Evolutionary conservation across 2,329 filamentous ascomycete genomes (phyloP), one percentile per base, ranked within the genome.

Genomic region (Fusarium beomiforme): DNA sequence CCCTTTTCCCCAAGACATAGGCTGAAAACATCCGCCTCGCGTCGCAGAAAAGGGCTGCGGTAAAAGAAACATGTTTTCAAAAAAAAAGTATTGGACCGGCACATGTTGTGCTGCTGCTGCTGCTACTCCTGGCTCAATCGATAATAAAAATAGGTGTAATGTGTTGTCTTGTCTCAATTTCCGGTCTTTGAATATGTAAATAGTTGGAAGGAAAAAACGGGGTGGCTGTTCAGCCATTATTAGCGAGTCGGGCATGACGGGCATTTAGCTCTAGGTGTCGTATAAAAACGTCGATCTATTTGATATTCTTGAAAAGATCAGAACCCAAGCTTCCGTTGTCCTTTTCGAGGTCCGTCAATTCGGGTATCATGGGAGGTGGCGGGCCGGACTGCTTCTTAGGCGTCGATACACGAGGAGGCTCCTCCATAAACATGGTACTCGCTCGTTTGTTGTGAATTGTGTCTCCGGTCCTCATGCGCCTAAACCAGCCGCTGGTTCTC

Each of bases 341-440:
- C 60, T 85, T 83, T 73, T 88, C 83, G 59, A 89, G 81, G 51
- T 85, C 83, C 73, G 79, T 83, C 53, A 90, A 81, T 76, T 90
- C 88, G 23, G 88, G 88, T 54, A 90, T 89, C 86, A 86, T 89
- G 26, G 88, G 88, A 39, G 88, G 87, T 60, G 88, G 88, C 12
- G 88, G 87, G 14, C 85, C 85, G 37, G 78, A 69, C 9, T 82
- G 78, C 67, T 83, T 84, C 75, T 77, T 74, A 51, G 70, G 59
- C 42, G 77, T 75, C 57, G 79, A 71, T 31, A 73, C 59, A 13
- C 67, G 67, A 53, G 78, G 64, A 29, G 77, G 57, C 49, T 83
- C 80, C 47, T 85, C 81, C 60, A 72, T 50, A 46, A 84, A 81
- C 49, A 83, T 70, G 63, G 84, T 76, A 75, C 83, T 86, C 47